Percentiles rank a stretch among this genome's conserved stretches.
Conservation (phyloP, 495 filamentous ascomycete genomes). For the Neurospora sp. region DNA sequence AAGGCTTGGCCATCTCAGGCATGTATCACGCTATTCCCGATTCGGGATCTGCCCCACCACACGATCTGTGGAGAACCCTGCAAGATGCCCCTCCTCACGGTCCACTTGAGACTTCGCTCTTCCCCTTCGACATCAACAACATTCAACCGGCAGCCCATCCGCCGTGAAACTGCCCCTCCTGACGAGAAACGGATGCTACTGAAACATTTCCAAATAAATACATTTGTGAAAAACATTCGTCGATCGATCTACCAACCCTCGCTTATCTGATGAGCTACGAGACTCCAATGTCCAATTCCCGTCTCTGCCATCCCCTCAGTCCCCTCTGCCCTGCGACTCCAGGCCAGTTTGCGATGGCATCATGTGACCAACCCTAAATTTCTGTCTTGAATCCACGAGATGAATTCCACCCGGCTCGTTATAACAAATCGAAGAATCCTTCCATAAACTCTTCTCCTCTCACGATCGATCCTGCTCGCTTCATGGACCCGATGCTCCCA, state of each 20-base stretch:
- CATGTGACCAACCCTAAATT: neutral
- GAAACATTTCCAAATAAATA: neutral
- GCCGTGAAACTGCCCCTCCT: neutral
- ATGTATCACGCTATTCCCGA: conserved; percentile 28
- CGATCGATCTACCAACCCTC: neutral
- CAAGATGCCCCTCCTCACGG: neutral
- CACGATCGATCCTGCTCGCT: neutral
- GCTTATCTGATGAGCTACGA: neutral
- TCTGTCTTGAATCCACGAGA: neutral
- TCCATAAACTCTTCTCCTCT: neutral
- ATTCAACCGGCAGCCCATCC: neutral
- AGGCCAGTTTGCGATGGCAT: conserved; percentile 3
- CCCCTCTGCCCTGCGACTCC: neutral
- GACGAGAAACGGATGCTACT: neutral
- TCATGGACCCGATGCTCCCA: neutral
- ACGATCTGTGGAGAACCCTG: conserved; percentile 4
- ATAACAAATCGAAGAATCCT: neutral
- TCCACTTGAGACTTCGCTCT: neutral
- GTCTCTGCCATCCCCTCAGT: neutral
- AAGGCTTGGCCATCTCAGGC: conserved; percentile 28
- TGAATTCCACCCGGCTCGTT: neutral
- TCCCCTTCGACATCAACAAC: conserved; percentile 1
- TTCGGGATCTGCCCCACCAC: conserved; percentile 11
- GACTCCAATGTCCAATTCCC: neutral
- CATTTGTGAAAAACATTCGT: neutral